Evolutionary conservation across 345 rosid species (phyloP), one percentile per base, ranked within the genome.

Genomic region (Arabidopsis suecica): DNA sequence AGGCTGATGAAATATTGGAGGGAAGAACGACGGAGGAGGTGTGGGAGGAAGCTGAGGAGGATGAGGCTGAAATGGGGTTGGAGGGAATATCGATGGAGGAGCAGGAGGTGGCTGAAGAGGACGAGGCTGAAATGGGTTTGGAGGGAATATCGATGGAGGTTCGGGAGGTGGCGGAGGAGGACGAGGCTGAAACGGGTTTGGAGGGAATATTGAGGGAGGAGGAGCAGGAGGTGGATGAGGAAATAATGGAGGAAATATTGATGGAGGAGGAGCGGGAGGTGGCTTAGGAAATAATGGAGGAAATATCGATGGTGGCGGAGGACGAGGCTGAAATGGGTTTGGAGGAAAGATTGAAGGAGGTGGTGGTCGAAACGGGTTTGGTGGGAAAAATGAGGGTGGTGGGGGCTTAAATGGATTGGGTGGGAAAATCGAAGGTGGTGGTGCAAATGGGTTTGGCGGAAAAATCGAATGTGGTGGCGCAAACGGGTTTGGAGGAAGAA

Each of bases 321-420:
- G 47, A 23, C 30, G 65, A 10, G 64, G 64, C 32, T 60, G 64
- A 37, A 60, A 60, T 3, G 78, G 76, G 3, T 25, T 25, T 28
- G 64, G 64, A 18, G 74, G 74, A 13, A 84, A 50, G 0, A 77
- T 5, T 1, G 84, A 81, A 10, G 81, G 66, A 2, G 83, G 79
- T 0, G 85, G 82, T 1, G 84, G 83, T n/a, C 40, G 80, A 51
- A 68, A 42, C 0, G 80, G 83, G 50, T 61, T 65, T 1, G 84
- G 81, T 1, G 81, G 81, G 5, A 74, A 34, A 7, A 81, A 12
- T 0, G 81, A 70, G 28, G 76, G 80, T 2, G 87, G 84, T 0
- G 82, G 84, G 0, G 79, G 83, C 5, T 65, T 66, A 18, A 79
- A 47, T 0, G 82, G 86, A 48, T 70, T 76, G 2, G 81, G 80